Conservation (phyloP, 164 flowering plant genomes). For the Paratinospora sagittata region DNA sequence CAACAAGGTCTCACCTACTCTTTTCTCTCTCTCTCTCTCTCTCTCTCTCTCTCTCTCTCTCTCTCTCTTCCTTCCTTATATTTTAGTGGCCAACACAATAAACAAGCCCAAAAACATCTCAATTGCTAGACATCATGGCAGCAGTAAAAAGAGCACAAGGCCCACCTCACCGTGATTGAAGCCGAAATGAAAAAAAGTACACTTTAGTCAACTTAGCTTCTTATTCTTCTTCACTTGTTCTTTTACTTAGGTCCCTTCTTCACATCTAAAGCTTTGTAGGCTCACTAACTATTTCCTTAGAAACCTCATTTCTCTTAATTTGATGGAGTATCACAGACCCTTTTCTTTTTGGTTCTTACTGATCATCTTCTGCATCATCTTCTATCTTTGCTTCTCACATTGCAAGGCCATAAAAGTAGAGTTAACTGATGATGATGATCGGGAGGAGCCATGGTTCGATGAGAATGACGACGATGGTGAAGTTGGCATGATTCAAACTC, state of each 20-base stretch:
- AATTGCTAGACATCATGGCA: slow-evolving; percentile 13
- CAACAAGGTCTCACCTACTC: background rate
- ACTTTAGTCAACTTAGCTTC: background rate
- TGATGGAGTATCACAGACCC: slow-evolving; percentile 18
- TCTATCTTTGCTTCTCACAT: slow-evolving; percentile 19
- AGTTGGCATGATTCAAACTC: slow-evolving; percentile 32
- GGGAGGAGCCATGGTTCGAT: slow-evolving; percentile 30
- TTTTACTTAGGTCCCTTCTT: background rate
- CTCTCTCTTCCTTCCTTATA: background rate
- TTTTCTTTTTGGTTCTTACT: slow-evolving; percentile 7
- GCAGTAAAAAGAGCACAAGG: background rate
- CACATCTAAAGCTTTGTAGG: background rate
- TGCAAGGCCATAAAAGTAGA: slow-evolving; percentile 21
- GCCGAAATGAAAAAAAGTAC: slow-evolving; percentile 17
- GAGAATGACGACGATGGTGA: slow-evolving; percentile 49
- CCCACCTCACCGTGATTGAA: slow-evolving; percentile 19
- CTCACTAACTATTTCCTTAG: too few species aligned
- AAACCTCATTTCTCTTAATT: background rate
- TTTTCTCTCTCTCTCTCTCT: background rate
- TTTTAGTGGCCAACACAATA: slow-evolving; percentile 15
- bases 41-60: too few species aligned
- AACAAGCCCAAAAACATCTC: slow-evolving; percentile 1
- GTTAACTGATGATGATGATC: slow-evolving; percentile 6
- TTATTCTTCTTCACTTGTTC: background rate
- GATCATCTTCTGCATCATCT: slow-evolving; percentile 15